phyloP scores from a whole-genome alignment of 2,329 filamentous ascomycete species.

The Juglanconis oblonga region DNA sequence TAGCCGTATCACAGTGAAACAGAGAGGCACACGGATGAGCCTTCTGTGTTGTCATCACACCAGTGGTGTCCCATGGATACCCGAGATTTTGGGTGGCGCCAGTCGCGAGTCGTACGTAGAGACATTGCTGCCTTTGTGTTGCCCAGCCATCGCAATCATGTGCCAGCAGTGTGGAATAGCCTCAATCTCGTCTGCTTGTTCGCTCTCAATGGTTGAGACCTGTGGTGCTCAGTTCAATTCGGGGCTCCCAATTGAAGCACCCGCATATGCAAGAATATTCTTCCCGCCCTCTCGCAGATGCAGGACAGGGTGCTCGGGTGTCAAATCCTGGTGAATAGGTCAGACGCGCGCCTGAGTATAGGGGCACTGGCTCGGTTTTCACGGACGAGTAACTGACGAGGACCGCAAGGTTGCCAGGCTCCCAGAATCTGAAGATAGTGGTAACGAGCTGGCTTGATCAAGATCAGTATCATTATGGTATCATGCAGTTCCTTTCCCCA shows the following conservation, averaged over 20 bases:
- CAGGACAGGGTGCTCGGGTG: neutral
- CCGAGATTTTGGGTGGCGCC: neutral
- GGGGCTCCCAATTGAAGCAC: neutral
- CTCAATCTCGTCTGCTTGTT: neutral
- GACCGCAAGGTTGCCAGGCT: neutral
- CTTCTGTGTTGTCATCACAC: neutral
- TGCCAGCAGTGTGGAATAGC: neutral
- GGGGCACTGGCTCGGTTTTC: neutral
- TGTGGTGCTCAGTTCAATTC: neutral
- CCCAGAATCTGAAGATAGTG: neutral
- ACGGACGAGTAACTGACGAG: neutral
- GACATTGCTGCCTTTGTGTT: neutral
- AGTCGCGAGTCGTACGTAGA: neutral
- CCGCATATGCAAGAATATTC: neutral
- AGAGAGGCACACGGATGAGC: neutral
- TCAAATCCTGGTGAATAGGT: neutral
- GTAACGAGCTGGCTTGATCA: neutral
- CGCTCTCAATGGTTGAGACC: neutral
- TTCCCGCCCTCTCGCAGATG: neutral
- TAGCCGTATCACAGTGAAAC: conserved; percentile 3
- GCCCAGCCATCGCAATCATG: neutral
- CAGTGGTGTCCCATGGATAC: neutral
- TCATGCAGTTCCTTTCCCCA: conserved; percentile 1
- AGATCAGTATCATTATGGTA: conserved; percentile 11
- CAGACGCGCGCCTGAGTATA: neutral